phyloP scores from a whole-genome alignment of 176 grass and related monocot genomes.

The Puccinellia tenuiflora region DNA sequence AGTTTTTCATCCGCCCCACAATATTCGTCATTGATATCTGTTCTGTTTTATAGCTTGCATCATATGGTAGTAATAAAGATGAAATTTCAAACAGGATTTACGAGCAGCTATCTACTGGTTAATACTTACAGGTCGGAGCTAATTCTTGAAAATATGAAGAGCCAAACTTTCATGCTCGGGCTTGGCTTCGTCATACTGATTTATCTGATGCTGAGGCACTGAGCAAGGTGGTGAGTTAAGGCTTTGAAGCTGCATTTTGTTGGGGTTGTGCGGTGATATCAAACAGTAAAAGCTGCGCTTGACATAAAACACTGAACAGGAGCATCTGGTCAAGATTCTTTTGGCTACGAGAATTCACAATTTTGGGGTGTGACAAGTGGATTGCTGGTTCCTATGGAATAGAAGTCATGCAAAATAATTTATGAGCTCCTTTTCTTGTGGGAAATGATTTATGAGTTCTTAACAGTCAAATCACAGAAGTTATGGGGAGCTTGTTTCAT shows the following conservation, averaged over 20 bases:
- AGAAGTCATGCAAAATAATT: background rate
- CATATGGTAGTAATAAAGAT: constrained; percentile 53
- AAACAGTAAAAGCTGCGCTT: background rate
- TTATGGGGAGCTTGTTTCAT: background rate
- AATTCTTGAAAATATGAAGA: constrained; percentile 48
- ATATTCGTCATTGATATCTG: background rate
- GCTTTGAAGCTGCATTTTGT: background rate
- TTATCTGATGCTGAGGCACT: constrained; percentile 41
- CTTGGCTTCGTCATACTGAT: constrained; percentile 53
- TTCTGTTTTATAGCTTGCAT: constrained; percentile 17
- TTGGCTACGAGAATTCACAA: background rate
- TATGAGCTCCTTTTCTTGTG: background rate
- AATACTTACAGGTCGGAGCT: constrained; percentile 89
- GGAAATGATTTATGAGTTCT: background rate
- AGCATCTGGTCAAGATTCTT: background rate
- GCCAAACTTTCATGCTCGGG: constrained; percentile 50
- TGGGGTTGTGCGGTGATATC: background rate
- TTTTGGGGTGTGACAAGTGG: background rate
- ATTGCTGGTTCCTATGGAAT: background rate
- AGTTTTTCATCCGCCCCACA: background rate
- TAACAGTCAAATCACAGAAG: background rate
- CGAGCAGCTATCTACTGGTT: constrained; percentile 99
- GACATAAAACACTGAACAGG: background rate
- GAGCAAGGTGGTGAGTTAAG: constrained; percentile 47
- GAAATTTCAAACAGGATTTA: constrained; percentile 93